Evolutionary conservation across 371 early-diverging fungal genomes (phyloP).

Genomic region (Mucor lusitanicus): DNA sequence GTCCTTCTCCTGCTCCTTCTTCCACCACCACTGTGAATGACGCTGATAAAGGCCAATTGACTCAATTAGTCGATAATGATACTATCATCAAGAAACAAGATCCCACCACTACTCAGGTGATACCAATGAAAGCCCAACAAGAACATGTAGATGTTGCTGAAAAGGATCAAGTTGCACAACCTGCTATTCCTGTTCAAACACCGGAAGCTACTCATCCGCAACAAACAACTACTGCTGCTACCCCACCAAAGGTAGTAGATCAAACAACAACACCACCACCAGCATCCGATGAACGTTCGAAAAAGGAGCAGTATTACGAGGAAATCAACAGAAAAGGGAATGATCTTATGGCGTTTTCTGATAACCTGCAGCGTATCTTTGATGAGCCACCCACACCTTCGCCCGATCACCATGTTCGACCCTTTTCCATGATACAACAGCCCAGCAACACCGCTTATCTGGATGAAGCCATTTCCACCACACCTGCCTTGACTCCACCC

Average conservation of each 20-base stretch:
- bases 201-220: neutral
- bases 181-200: neutral
- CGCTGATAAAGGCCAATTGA: neutral
- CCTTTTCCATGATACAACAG: neutral
- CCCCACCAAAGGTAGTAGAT: neutral
- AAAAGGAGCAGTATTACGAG: neutral
- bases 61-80: neutral
- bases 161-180: constrained; percentile 1
- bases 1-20: neutral
- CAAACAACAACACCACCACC: neutral
- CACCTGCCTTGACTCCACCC: constrained; percentile 12
- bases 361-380: constrained; percentile 1
- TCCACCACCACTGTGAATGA: neutral
- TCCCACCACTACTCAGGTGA: neutral
- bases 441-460: neutral
- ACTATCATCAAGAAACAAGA: neutral
- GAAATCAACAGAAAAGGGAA: neutral
- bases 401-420: neutral
- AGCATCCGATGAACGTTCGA: neutral
- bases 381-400: constrained; percentile 4
- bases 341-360: neutral
- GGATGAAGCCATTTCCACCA: neutral
- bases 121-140: neutral
- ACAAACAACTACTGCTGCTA: neutral
- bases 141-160: neutral